A percentile compares a stretch with the other conserved stretches of the same genome.
Evolutionary conservation across 139 green algal genomes (phyloP).

Genomic region (Mesotaenium endlicherianum): DNA sequence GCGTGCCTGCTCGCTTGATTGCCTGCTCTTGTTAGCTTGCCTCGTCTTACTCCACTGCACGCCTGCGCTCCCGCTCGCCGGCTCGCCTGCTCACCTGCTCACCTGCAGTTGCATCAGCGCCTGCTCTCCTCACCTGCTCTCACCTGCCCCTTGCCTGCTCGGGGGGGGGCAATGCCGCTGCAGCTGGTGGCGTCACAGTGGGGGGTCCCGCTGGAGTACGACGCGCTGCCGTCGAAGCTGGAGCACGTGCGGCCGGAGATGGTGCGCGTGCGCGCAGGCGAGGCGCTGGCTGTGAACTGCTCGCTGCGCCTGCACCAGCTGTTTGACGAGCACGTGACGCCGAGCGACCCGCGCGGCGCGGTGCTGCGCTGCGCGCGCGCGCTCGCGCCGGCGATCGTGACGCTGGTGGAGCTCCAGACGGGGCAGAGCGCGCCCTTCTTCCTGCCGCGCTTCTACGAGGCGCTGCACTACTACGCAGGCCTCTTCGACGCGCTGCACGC

Average conservation of each 20-base stretch:
- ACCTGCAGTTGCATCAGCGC: no score
- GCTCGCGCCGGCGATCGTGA: neutral
- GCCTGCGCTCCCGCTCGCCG: no score
- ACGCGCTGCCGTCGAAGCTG: neutral
- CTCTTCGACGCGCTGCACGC: slow-evolving; percentile 15
- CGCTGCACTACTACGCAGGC: neutral
- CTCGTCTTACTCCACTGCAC: no score
- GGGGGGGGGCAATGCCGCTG: neutral
- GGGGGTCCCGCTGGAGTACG: neutral
- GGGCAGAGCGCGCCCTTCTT: slow-evolving; percentile 24
- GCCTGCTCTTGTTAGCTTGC: no score
- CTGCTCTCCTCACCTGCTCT: no score
- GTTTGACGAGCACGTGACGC: slow-evolving; percentile 10
- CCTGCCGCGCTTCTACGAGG: slow-evolving; percentile 15
- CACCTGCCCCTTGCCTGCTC: neutral
- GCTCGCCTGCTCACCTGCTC: no score
- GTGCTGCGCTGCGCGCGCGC: slow-evolving; percentile 1
- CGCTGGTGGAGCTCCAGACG: slow-evolving; percentile 10
- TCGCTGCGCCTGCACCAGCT: slow-evolving; percentile 23
- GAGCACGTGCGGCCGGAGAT: neutral
- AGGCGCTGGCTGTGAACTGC: slow-evolving; percentile 14
- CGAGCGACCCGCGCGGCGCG: neutral
- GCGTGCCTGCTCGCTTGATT: no score
- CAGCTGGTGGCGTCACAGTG: neutral
- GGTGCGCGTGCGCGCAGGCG: neutral